A percentile compares a stretch with the other conserved stretches of the same genome.
Evolutionary conservation across 2,329 filamentous ascomycete species (phyloP).

Genomic region (Alternaria atra): DNA sequence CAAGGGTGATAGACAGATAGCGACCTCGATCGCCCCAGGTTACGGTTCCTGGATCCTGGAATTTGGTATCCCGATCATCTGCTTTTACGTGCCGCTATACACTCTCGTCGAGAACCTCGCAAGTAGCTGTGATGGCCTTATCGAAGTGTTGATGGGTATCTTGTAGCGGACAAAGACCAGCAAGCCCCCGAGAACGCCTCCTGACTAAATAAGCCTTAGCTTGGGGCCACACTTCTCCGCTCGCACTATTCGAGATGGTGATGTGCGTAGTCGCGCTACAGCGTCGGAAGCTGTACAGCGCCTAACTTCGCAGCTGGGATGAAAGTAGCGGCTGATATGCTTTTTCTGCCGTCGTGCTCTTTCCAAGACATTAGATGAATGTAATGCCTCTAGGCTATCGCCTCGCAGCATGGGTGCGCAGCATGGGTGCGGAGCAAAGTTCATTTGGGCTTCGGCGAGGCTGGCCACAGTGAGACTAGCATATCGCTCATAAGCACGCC

Average conservation of each 20-base stretch:
- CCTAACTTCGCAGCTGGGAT: neutral
- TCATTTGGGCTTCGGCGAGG: neutral
- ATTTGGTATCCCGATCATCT: neutral
- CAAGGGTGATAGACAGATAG: neutral
- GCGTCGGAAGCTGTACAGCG: neutral
- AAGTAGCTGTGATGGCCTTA: neutral
- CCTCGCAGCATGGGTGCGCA: neutral
- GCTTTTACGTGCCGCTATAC: neutral
- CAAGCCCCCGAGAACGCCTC: neutral
- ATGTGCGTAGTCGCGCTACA: neutral
- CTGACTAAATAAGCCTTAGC: neutral
- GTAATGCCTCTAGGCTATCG: neutral
- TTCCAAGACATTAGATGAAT: neutral
- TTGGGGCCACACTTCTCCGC: neutral
- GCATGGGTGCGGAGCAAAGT: neutral
- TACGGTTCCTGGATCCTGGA: constrained; percentile 1
- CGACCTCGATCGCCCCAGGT: neutral
- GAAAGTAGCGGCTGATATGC: neutral
- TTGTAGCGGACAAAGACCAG: neutral
- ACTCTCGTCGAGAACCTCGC: neutral
- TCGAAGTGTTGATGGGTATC: neutral
- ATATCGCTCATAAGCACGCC: neutral
- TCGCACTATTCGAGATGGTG: neutral
- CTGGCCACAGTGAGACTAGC: constrained; percentile 10
- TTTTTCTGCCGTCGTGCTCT: neutral